Conservation (phyloP, 1,284 basidiomycete species). For the Stereum hirsutum region DNA sequence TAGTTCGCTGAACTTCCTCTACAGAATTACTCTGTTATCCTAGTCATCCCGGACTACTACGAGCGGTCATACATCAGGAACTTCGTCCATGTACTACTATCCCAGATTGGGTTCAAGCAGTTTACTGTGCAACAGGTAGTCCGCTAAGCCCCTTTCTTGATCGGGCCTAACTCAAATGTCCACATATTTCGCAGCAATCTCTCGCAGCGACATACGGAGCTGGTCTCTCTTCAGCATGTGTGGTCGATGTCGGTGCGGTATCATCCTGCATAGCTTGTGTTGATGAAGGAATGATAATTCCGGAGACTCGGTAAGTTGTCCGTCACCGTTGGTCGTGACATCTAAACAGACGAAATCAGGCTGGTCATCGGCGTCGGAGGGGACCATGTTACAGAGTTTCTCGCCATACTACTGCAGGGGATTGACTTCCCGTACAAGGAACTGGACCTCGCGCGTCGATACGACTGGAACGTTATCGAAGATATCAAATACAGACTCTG, state of each 20-base stretch:
- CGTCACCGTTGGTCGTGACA: neutral
- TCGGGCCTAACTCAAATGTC: neutral
- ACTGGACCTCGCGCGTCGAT: constrained; percentile 62
- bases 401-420: constrained; percentile 72
- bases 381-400: constrained; percentile 87
- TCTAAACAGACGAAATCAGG: constrained; percentile 30
- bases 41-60: constrained; percentile 92
- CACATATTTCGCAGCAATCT: constrained; percentile 56
- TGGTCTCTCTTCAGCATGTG: constrained; percentile 89
- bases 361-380: constrained; percentile 86
- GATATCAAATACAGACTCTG: constrained; percentile 79
- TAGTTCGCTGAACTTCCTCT: constrained; percentile 5
- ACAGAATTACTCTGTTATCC: constrained; percentile 80
- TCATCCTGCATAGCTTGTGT: constrained; percentile 88
- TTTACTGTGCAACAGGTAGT: constrained; percentile 81
- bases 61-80: constrained; percentile 80
- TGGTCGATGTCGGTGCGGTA: constrained; percentile 89
- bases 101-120: constrained; percentile 86
- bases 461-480: constrained; percentile 88
- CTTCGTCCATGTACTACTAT: constrained; percentile 69
- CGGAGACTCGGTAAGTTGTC: constrained; percentile 79
- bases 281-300: constrained; percentile 86
- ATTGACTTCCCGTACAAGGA: constrained; percentile 88
- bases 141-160: constrained; percentile 1
- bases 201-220: constrained; percentile 93